A percentile compares a stretch with the other conserved stretches of the same genome.
Conservation (phyloP, 2,329 filamentous ascomycete species). For the Ophiocordyceps robertsii region DNA sequence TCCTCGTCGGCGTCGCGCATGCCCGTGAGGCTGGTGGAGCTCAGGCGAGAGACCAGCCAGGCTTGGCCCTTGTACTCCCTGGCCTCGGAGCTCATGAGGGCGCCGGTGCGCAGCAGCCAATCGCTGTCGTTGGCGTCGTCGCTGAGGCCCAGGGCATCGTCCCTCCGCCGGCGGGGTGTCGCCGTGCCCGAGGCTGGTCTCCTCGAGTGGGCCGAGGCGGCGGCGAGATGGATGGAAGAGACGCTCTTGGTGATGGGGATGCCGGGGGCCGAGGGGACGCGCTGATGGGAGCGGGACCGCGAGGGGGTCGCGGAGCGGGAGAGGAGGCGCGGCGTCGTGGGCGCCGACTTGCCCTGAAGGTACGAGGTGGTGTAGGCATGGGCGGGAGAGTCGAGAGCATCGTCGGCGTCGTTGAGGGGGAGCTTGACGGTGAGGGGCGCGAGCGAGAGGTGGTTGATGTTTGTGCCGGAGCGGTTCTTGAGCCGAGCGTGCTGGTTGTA, state of each 20-base stretch:
- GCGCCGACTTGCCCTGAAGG: slow-evolving; percentile 47
- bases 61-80: slow-evolving; percentile 56
- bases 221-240: slow-evolving; percentile 42
- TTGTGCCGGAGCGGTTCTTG: slow-evolving; percentile 44
- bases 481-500: slow-evolving; percentile 48
- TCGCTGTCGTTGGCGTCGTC: slow-evolving; percentile 39
- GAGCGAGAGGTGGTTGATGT: slow-evolving; percentile 46
- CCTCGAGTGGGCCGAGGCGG: slow-evolving; percentile 8
- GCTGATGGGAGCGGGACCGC: slow-evolving; percentile 30
- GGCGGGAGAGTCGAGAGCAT: slow-evolving; percentile 23
- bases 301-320: slow-evolving; percentile 40
- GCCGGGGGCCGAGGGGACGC: slow-evolving; percentile 22
- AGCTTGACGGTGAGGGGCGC: slow-evolving; percentile 51
- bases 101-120: slow-evolving; percentile 52
- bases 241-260: slow-evolving; percentile 43
- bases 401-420: slow-evolving; percentile 40
- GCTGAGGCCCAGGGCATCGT: slow-evolving; percentile 13
- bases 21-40: slow-evolving; percentile 47
- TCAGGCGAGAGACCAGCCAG: slow-evolving; percentile 53
- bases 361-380: slow-evolving; percentile 30
- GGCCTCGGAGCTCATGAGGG: slow-evolving; percentile 46
- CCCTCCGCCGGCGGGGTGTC: slow-evolving; percentile 21
- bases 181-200: slow-evolving; percentile 16
- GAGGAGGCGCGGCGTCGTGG: slow-evolving; percentile 50
- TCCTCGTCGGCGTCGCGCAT: slow-evolving; percentile 38